A percentile compares a stretch with the other conserved stretches of the same genome.
These are phyloP conservation scores for Hymenoscyphus scutula DNA, from an alignment of 2,329 filamentous ascomycete genomes.

Conservation along the genomic window DNA sequence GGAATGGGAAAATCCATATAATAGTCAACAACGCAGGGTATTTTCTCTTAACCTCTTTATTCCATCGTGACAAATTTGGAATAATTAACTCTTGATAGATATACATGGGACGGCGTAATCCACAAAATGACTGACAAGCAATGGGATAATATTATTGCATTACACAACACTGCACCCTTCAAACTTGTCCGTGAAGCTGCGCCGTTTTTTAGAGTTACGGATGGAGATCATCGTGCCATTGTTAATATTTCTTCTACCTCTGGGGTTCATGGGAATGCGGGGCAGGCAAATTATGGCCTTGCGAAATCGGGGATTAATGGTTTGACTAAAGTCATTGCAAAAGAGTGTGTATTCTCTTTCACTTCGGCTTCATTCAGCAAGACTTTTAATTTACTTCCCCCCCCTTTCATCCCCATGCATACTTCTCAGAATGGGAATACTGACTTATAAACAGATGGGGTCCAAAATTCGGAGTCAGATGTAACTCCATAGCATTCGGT, in stretches of 20 bases:
- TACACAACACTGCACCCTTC: slow-evolving; percentile 86
- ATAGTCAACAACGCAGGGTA: slow-evolving; percentile 84
- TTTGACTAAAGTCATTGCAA: slow-evolving; percentile 84
- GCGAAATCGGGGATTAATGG: slow-evolving; percentile 83
- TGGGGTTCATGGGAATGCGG: slow-evolving; percentile 81
- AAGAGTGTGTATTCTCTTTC: slow-evolving; percentile 49
- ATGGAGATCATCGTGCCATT: slow-evolving; percentile 73
- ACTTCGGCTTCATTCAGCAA: too few species aligned
- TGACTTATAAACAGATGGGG: slow-evolving; percentile 57
- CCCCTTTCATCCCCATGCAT: too few species aligned
- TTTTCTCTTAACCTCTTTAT: neutral
- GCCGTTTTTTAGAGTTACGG: slow-evolving; percentile 83
- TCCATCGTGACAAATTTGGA: neutral
- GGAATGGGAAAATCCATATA: slow-evolving; percentile 83
- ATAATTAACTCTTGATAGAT: slow-evolving; percentile 38
- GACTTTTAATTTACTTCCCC: too few species aligned
- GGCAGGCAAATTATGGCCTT: slow-evolving; percentile 85
- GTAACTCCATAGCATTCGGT: slow-evolving; percentile 83
- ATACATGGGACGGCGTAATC: slow-evolving; percentile 90
- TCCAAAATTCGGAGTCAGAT: slow-evolving; percentile 74
- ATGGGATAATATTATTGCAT: slow-evolving; percentile 82
- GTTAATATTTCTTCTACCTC: slow-evolving; percentile 83
- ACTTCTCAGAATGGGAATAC: too few species aligned
- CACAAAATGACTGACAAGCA: slow-evolving; percentile 92
- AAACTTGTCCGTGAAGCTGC: slow-evolving; percentile 76